Conservation (phyloP, 2,329 filamentous ascomycete species). For the Venturia pyrina region DNA sequence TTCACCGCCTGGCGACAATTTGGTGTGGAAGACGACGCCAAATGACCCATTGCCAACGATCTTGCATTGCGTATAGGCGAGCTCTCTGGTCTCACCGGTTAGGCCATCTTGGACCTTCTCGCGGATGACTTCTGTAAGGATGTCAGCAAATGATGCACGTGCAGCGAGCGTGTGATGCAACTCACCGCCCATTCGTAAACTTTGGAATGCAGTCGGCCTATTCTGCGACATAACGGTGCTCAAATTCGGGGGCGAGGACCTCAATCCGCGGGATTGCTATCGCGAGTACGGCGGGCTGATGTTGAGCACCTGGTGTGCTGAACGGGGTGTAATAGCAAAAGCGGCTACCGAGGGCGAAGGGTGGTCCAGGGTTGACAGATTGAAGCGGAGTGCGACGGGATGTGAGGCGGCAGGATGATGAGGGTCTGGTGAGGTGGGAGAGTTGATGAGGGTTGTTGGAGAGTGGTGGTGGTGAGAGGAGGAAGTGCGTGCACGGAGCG, state of each 20-base stretch:
- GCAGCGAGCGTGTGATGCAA: conserved; percentile 14
- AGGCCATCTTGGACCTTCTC: conserved; percentile 98
- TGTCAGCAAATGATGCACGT: conserved; percentile 23
- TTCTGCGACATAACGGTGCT: conserved; percentile 68
- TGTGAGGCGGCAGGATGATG: conserved; percentile 9
- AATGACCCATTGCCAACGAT: conserved; percentile 99
- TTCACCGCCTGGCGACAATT: conserved; percentile 93
- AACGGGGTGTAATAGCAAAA: conserved; percentile 29
- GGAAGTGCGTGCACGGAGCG: conserved; percentile 14
- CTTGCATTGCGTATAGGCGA: conserved; percentile 99
- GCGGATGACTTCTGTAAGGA: conserved; percentile 75
- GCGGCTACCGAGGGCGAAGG: conserved; percentile 45
- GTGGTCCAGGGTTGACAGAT: conserved; percentile 10
- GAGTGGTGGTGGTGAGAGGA: neutral
- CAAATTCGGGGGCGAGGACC: conserved; percentile 10
- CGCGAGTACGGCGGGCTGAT: conserved; percentile 30
- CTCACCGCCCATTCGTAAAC: conserved; percentile 96
- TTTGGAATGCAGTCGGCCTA: conserved; percentile 79
- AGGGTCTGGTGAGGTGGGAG: conserved; percentile 6
- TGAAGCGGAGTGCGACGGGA: neutral
- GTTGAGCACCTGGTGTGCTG: conserved; percentile 37
- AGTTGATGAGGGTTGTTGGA: neutral
- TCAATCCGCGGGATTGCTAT: conserved; percentile 22
- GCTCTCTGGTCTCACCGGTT: conserved; percentile 90
- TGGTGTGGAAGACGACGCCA: conserved; percentile 97